Conservation (phyloP, 257 asterid genomes). For the Salvia rosmarinus region DNA sequence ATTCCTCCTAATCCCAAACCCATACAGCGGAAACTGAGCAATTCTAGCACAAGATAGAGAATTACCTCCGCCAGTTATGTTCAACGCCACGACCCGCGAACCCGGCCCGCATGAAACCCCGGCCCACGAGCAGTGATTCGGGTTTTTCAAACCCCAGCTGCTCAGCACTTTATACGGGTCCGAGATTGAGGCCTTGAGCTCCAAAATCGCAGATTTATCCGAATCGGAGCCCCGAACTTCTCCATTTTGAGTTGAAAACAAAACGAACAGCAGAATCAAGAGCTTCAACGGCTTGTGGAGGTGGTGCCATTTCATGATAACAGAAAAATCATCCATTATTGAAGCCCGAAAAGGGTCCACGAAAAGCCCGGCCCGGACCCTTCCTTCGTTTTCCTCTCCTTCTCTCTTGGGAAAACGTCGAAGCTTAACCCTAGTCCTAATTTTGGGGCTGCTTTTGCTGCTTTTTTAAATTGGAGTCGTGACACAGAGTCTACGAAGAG, state of each 20-base stretch:
- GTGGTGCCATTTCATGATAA: conserved; percentile 60
- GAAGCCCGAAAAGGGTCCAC: conserved; percentile 55
- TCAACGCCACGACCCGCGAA: conserved; percentile 75
- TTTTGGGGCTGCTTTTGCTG: conserved; percentile 37
- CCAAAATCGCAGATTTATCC: conserved; percentile 86
- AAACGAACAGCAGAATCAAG: conserved; percentile 51
- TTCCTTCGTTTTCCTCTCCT: conserved; percentile 27
- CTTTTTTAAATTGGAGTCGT: conserved; percentile 15
- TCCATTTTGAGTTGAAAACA: conserved; percentile 48
- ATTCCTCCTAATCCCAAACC: conserved; percentile 72
- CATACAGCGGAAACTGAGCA: conserved; percentile 77
- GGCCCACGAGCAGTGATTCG: conserved; percentile 76
- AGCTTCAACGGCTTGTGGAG: conserved; percentile 60
- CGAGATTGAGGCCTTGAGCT: conserved; percentile 67
- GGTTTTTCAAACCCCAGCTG: conserved; percentile 56
- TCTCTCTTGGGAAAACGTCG: conserved; percentile 13
- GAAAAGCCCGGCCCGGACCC: conserved; percentile 38
- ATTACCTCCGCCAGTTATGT: conserved; percentile 81
- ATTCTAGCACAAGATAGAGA: conserved; percentile 68
- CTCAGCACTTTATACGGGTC: conserved; percentile 66
- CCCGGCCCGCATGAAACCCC: conserved; percentile 74
- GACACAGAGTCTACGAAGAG: conserved; percentile 40
- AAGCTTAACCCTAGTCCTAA: conserved; percentile 63
- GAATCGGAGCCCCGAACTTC: conserved; percentile 55
- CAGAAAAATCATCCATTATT: conserved; percentile 68